phyloP scores from a whole-genome alignment of 2,329 filamentous ascomycete genomes.

The Alternaria sp. region DNA sequence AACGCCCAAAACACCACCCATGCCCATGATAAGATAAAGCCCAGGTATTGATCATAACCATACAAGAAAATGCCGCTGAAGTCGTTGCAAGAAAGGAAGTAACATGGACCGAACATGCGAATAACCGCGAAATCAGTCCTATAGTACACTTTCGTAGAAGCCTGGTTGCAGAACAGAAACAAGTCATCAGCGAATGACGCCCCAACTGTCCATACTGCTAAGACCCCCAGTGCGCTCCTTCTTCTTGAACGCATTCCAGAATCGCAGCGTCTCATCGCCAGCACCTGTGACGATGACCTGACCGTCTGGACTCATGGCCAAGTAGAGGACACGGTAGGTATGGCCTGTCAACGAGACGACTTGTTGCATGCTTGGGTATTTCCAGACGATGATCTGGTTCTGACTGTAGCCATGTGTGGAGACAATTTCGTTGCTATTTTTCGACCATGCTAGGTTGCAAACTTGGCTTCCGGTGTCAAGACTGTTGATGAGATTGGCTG shows the following conservation, averaged over 20 bases:
- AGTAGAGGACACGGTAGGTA: conserved; percentile 93
- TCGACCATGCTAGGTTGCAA: conserved; percentile 98
- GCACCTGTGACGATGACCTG: conserved; percentile 94
- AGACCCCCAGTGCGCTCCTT: conserved; percentile 73
- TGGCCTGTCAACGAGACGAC: conserved; percentile 95
- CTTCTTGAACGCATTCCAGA: conserved; percentile 95
- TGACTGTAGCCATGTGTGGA: conserved; percentile 97
- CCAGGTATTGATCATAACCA: conserved; percentile 11
- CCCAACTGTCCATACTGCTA: conserved; percentile 74
- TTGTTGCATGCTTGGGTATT: conserved; percentile 98
- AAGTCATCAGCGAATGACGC: conserved; percentile 72
- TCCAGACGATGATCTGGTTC: conserved; percentile 99
- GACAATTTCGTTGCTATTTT: conserved; percentile 97
- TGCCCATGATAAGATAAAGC: conserved; percentile 1
- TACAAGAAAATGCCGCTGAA: conserved; percentile 13
- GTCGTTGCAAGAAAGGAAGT: conserved; percentile 1
- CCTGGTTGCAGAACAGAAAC: background rate
- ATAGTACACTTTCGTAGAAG: conserved; percentile 14
- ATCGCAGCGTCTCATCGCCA: conserved; percentile 92
- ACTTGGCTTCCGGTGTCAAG: conserved; percentile 97
- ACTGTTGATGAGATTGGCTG: conserved; percentile 70
- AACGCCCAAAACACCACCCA: conserved; percentile 13
- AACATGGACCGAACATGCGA: background rate
- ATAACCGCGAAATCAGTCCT: background rate
- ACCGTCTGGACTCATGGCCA: conserved; percentile 97